Evolutionary conservation across 306 rosid species (phyloP), one percentile per base, ranked within the genome.

Genomic region (Oxytropis ochrocephala): DNA sequence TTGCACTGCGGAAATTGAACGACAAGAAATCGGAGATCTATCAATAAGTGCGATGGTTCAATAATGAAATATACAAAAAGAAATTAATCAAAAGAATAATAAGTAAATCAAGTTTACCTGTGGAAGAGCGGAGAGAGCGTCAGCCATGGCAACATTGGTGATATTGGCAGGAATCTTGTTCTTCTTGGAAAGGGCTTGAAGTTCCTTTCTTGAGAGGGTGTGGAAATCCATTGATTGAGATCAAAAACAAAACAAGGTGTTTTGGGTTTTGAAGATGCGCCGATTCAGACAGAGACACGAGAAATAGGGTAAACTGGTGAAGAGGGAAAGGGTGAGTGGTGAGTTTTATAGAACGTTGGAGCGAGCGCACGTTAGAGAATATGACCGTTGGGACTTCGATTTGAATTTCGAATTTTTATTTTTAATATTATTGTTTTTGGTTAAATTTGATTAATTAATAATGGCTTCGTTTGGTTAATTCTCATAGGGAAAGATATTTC

Each of bases 101-200:
- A 3, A 1, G 5, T 30, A 4, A 8, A 1, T 14, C 8, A 1
- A 5, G 4, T 0, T 73, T 83, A 88, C 97, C 0, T 69, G 83
- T 19, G 67, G 67, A 64, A 94, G 96, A 76, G 92, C 84, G 1
- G 63, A 4, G 44, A 94, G 97, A 60, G 96, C 81, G 5, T 88
- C 85, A 2, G 91, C 97, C 99, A 94, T 94, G 81, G 92, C 97
- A 2, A 88, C 67, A 4, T 88, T 94, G 75, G 99, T 87, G 74
- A 74, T 72, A 16, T 94, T 94, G 0, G 99, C 97, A 0, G 96
- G 99, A 76, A 94, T 89, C 81, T 80, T 89, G 84, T 94, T 94
- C 82, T 65, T 89, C 96, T 94, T 94, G 96, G 95, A 87, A 9
- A 94, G 87, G 24, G 89, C 13, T 57, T 94, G 97, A 5, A 94